These are phyloP conservation scores for Pachysandra terminalis DNA, from an alignment of 164 flowering plant species.

Conservation along the genomic window DNA sequence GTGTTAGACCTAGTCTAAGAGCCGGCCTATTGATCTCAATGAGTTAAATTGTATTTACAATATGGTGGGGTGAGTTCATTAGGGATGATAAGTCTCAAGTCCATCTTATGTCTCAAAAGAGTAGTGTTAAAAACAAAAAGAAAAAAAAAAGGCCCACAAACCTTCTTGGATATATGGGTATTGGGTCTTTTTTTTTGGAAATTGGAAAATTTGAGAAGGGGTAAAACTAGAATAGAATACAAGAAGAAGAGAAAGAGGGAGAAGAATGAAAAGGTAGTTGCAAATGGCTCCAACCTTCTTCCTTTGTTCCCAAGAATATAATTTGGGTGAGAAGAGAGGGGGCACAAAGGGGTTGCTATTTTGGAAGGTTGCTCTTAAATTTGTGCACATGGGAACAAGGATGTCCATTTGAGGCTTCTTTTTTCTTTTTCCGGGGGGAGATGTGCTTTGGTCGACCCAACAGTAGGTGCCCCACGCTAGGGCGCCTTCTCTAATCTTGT, in stretches of 20 bases:
- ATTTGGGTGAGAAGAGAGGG: conserved; percentile 19
- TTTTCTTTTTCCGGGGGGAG: conserved; percentile 53
- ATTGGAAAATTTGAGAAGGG: no score
- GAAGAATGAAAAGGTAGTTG: background rate
- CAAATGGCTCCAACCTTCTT: no score
- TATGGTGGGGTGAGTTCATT: background rate
- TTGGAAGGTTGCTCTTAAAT: conserved; percentile 76
- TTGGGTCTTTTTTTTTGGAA: no score
- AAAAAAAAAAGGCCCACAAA: no score
- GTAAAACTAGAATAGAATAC: no score
- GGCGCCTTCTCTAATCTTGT: conserved; percentile 51
- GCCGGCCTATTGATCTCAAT: background rate
- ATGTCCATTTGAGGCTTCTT: conserved; percentile 49
- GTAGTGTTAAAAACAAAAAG: no score
- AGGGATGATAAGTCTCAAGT: background rate
- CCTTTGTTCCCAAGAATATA: conserved; percentile 23
- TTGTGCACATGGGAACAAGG: conserved; percentile 80
- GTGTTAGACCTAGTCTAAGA: no score
- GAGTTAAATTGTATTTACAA: background rate
- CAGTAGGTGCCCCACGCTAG: conserved; percentile 43
- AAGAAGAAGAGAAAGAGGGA: background rate
- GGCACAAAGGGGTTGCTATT: conserved; percentile 44
- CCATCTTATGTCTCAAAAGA: background rate
- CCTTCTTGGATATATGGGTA: no score
- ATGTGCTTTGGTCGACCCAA: conserved; percentile 53